Evolutionary conservation across 805 yeast species (phyloP).

Genomic region (Metschnikowia proteae): DNA sequence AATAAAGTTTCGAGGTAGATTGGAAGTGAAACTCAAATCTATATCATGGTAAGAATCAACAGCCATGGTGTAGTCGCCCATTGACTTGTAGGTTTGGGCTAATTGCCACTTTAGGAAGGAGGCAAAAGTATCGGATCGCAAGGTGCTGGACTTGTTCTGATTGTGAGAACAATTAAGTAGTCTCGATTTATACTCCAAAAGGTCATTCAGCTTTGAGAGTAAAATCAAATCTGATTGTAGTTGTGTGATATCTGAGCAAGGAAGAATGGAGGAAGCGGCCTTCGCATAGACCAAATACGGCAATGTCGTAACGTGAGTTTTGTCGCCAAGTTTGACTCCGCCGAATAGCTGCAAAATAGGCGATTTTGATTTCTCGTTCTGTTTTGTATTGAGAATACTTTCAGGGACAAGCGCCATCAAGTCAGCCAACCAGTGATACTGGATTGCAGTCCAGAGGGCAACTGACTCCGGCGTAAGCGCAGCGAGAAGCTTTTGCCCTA

Average conservation of each 20-base stretch:
- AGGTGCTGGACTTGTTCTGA: neutral
- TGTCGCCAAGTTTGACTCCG: slow-evolving; percentile 30
- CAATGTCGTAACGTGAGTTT: slow-evolving; percentile 24
- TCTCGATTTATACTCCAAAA: slow-evolving; percentile 7
- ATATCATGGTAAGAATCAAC: neutral
- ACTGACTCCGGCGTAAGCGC: neutral
- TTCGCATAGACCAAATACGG: slow-evolving; percentile 28
- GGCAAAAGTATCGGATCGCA: neutral
- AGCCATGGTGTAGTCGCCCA: slow-evolving; percentile 8
- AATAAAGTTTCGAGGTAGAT: neutral
- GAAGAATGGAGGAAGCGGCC: slow-evolving; percentile 28
- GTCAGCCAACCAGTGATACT: slow-evolving; percentile 63
- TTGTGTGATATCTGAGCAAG: slow-evolving; percentile 10
- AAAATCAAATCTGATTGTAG: slow-evolving; percentile 4
- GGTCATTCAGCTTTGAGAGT: slow-evolving; percentile 4
- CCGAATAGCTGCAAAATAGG: slow-evolving; percentile 25
- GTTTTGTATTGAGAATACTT: slow-evolving; percentile 25
- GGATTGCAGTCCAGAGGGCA: slow-evolving; percentile 54
- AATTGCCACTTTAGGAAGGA: slow-evolving; percentile 41
- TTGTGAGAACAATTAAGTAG: slow-evolving; percentile 5
- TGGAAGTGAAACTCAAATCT: neutral
- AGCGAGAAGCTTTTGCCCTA: slow-evolving; percentile 18
- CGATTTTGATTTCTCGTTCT: slow-evolving; percentile 12
- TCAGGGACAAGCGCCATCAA: slow-evolving; percentile 48
- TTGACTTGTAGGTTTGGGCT: slow-evolving; percentile 43